These are phyloP conservation scores for Chaetomium sp. DNA, from an alignment of 2,329 filamentous ascomycete genomes.

Conservation along the genomic window DNA sequence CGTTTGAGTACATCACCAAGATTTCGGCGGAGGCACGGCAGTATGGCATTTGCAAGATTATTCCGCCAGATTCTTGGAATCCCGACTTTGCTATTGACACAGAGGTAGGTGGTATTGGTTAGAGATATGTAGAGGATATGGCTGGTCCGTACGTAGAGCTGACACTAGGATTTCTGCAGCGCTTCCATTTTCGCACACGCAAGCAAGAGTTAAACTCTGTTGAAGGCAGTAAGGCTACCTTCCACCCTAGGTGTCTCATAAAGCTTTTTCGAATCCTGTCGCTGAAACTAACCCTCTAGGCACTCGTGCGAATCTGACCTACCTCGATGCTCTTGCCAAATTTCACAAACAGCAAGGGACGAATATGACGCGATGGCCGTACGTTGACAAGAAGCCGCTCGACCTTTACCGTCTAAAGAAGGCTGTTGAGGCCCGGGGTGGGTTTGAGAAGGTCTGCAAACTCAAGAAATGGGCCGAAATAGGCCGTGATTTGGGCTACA, in stretches of 20 bases:
- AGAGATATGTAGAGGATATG: not conserved
- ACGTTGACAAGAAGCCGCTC: constrained; percentile 93
- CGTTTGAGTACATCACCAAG: constrained; percentile 87
- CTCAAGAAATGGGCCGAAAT: constrained; percentile 99
- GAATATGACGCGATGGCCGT: constrained; percentile 88
- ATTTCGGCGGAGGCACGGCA: constrained; percentile 79
- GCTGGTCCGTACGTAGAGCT: not conserved
- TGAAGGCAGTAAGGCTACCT: constrained; percentile 73
- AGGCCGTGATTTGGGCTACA: constrained; percentile 91
- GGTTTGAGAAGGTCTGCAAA: constrained; percentile 95
- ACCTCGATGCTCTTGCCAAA: constrained; percentile 88
- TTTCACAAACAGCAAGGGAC: constrained; percentile 96
- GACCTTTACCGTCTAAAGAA: constrained; percentile 96
- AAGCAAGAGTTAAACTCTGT: constrained; percentile 97
- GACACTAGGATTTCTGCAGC: constrained; percentile 43
- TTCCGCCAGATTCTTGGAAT: constrained; percentile 90
- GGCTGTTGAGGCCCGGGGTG: constrained; percentile 87
- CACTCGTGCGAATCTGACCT: constrained; percentile 90
- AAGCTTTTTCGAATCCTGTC: constrained; percentile 7
- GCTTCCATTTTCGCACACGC: constrained; percentile 92
- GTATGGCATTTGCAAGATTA: constrained; percentile 91
- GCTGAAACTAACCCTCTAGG: constrained; percentile 48
- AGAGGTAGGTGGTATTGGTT: constrained; percentile 56
- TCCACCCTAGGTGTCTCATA: not conserved
- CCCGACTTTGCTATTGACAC: constrained; percentile 95